A percentile compares a stretch with the other conserved stretches of the same genome.
Evolutionary conservation across 352 stramenopile species (phyloP).

Genomic region (Globisporangium cylindrosporum): DNA sequence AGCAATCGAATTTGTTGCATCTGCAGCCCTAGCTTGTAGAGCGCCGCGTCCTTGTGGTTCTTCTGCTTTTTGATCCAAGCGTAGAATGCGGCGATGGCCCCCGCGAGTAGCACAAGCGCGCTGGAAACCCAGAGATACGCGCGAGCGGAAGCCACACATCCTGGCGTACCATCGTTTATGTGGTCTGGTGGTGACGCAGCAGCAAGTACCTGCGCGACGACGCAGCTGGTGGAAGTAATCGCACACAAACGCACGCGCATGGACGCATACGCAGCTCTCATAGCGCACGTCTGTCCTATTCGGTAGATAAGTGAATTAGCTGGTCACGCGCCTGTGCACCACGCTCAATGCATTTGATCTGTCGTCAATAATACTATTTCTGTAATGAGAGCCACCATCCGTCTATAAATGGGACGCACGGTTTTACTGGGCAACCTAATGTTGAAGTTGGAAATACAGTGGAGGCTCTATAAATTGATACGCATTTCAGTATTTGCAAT

Average conservation of each 20-base stretch:
- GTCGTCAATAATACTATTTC: too few species aligned
- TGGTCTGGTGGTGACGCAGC: neutral
- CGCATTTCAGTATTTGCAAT: neutral
- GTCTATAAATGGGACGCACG: neutral
- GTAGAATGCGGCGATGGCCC: neutral
- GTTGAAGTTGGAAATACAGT: constrained; percentile 2
- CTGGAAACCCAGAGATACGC: constrained; percentile 10
- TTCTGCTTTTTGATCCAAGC: neutral
- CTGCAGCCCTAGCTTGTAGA: neutral
- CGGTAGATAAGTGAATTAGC: neutral
- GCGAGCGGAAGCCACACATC: neutral
- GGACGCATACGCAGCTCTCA: neutral
- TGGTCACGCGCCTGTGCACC: neutral
- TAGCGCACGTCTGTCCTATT: neutral
- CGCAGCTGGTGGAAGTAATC: neutral
- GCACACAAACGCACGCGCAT: neutral
- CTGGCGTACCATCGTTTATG: neutral
- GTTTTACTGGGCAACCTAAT: neutral
- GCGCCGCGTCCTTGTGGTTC: neutral
- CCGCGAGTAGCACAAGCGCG: constrained; percentile 1
- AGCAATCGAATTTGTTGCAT: neutral
- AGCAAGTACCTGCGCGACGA: neutral
- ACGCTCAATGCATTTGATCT: too few species aligned
- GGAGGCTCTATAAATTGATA: neutral
- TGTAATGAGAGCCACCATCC: too few species aligned